These are phyloP conservation scores for Nitzschia inconspicua DNA, from an alignment of 108 stramenopile species.

Conservation along the genomic window DNA sequence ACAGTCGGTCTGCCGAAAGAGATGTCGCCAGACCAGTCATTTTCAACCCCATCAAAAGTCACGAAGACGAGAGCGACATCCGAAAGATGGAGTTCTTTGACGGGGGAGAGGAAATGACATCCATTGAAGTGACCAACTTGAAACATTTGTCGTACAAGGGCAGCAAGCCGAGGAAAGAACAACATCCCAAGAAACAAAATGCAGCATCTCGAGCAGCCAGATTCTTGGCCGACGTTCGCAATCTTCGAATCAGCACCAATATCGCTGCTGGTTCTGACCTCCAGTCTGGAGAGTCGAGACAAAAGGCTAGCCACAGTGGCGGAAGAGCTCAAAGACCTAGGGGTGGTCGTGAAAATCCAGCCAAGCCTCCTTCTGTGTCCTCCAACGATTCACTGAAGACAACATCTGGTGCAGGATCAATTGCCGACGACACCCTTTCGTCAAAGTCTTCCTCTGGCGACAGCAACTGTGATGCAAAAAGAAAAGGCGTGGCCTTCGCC, in stretches of 20 bases:
- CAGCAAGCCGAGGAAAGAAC: neutral
- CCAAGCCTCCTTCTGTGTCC: slow-evolving; percentile 16
- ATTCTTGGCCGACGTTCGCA: slow-evolving; percentile 22
- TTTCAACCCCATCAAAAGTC: slow-evolving; percentile 32
- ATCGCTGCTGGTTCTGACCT: too few relatives aligned
- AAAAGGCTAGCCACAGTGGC: neutral
- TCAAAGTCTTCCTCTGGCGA: too few relatives aligned
- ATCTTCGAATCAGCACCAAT: slow-evolving; percentile 13
- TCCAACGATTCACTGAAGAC: slow-evolving; percentile 17
- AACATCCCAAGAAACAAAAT: neutral
- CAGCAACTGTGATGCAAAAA: too few relatives aligned
- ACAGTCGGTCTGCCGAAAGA: slow-evolving; percentile 2
- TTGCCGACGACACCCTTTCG: too few relatives aligned
- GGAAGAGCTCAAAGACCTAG: neutral
- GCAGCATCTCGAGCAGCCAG: slow-evolving; percentile 11
- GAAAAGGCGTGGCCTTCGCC: too few relatives aligned
- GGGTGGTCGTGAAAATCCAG: slow-evolving; percentile 28
- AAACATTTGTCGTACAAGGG: neutral
- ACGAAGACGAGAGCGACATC: slow-evolving; percentile 12
- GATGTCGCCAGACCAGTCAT: neutral
- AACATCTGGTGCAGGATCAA: too few relatives aligned
- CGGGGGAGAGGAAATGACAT: slow-evolving; percentile 16
- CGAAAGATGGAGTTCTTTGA: slow-evolving; percentile 10
- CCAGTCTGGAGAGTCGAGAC: neutral
- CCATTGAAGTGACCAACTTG: slow-evolving; percentile 34